Evolutionary conservation across 1,284 basidiomycete genomes (phyloP), one percentile per base, ranked within the genome.

Genomic region (Tylopilus sp.): DNA sequence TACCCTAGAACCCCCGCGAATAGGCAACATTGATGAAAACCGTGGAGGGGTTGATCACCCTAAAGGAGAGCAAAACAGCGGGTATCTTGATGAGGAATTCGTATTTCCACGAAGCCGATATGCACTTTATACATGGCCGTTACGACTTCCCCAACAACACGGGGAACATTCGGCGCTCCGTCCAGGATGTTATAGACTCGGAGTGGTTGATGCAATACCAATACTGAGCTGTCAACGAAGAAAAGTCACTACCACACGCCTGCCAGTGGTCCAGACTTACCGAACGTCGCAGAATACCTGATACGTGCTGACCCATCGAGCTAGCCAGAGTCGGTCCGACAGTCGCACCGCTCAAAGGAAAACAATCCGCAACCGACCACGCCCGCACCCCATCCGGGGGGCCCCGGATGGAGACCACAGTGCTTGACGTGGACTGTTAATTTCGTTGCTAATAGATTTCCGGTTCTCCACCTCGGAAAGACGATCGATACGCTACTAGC

Each of bases 71-170:
- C 6, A 25, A 7, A 33, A 25, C 4, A 15, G 10, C 19, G 9
- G 41, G 44, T 38, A 23, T 43, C 51, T 51, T 10, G 41, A 57
- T 47, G 43, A 46, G 18, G 57, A 30, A 38, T 26, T 13, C 6
- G 33, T 13, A 19, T 26, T 33, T 28, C 25, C 42, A 40, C 16
- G 18, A n/a, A 35, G 16, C 25, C 16, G 21, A 16, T 28, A 26
- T 38, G 19, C 10, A 30, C 13, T 39, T 30, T 30, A 43, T 44
- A 28, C 30, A 29, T 44, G 31, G 40, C 6, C 18, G 2, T 37
- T 36, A 26, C 31, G 34, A 36, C 36, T 28, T 28, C 16, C 29
- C 6, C 3, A 23, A 33, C 3, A 23, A 30, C 13, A 44, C 21
- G 44, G 47, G 41, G 35, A 36, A 36, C 29, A 11, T 25, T 44